Percentiles rank a stretch among this genome's conserved stretches.
phyloP scores from a whole-genome alignment of 345 rosid species.

The Corymbia maculata region DNA sequence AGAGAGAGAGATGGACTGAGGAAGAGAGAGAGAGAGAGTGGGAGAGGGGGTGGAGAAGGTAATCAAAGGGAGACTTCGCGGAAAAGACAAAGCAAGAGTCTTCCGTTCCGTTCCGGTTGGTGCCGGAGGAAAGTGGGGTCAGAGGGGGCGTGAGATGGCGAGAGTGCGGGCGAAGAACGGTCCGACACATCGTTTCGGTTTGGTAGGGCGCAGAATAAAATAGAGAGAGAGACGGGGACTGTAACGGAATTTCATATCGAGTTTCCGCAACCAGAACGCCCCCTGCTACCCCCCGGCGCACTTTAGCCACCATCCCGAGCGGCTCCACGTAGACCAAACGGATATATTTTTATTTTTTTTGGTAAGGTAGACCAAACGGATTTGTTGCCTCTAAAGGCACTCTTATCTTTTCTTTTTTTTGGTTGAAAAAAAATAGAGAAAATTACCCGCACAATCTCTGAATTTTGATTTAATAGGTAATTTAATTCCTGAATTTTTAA shows the following conservation, averaged over 20 bases:
- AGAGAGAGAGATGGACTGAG: not conserved
- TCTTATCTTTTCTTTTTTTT: no score
- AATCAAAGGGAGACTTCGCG: not conserved
- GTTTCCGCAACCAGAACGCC: not conserved
- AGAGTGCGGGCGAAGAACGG: not conserved
- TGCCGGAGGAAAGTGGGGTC: not conserved
- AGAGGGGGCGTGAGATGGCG: no score
- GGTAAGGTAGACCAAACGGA: no score
- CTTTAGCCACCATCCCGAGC: not conserved
- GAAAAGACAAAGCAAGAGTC: not conserved
- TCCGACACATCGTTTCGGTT: not conserved
- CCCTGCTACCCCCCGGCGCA: not conserved
- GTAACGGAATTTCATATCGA: not conserved
- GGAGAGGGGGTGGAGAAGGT: not conserved
- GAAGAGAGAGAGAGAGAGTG: not conserved
- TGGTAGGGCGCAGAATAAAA: not conserved
- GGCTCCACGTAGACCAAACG: not conserved
- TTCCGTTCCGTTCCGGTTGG: not conserved
- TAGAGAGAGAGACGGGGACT: not conserved
- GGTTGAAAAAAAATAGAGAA: no score
- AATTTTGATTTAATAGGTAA: no score
- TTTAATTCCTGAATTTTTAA: no score
- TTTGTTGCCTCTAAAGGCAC: no score
- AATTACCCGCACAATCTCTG: no score
- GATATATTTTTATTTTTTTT: no score